These are phyloP conservation scores for Kodamaea kaohsiungensis DNA, from an alignment of 805 yeast species.

Conservation along the genomic window DNA sequence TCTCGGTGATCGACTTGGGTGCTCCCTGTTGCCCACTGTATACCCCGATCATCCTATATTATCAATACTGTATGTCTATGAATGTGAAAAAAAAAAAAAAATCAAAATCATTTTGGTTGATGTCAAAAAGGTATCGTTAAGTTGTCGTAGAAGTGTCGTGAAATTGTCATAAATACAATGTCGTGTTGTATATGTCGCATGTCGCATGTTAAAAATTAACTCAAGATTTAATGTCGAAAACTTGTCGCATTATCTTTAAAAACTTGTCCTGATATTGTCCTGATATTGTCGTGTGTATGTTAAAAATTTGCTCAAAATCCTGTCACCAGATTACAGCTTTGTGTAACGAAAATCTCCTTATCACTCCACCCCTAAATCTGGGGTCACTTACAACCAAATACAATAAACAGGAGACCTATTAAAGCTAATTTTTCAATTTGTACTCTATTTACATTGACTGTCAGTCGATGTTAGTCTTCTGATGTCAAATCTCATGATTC, in stretches of 20 bases:
- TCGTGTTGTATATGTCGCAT: neutral
- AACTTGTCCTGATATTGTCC: no score
- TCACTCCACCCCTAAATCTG: neutral
- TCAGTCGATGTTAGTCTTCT: neutral
- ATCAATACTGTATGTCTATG: neutral
- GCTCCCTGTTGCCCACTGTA: constrained; percentile 36
- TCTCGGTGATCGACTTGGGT: constrained; percentile 56
- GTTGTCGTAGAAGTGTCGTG: neutral
- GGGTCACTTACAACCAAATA: neutral
- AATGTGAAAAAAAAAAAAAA: neutral
- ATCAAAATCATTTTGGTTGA: neutral
- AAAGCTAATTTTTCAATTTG: neutral
- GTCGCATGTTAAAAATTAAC: neutral
- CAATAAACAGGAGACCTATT: neutral
- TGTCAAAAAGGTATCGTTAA: neutral
- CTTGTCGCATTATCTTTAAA: neutral
- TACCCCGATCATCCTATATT: constrained; percentile 38
- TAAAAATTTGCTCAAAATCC: no score
- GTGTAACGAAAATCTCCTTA: neutral
- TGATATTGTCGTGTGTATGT: no score
- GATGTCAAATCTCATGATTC: neutral
- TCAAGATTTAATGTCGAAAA: no score
- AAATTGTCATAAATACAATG: no score
- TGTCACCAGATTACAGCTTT: no score
- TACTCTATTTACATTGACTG: neutral